Evolutionary conservation across 257 asterid species (phyloP).

Genomic region (Apocynum venetum): DNA sequence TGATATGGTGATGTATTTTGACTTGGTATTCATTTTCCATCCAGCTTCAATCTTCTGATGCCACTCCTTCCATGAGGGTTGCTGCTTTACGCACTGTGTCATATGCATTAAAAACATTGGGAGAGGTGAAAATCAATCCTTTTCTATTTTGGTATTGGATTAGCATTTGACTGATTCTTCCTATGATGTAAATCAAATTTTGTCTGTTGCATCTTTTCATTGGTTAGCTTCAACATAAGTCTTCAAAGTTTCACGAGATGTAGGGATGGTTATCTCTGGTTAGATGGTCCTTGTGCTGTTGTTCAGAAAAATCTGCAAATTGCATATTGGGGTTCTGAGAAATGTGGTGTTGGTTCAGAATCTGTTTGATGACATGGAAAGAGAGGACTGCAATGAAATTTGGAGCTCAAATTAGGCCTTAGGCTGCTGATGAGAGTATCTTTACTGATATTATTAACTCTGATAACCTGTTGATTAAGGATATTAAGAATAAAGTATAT

Average conservation of each 20-base stretch:
- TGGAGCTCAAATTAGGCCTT: neutral
- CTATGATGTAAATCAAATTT: neutral
- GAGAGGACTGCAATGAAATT: neutral
- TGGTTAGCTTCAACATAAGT: neutral
- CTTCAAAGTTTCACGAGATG: neutral
- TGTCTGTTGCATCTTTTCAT: neutral
- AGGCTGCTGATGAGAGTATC: neutral
- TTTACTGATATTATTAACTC: slow-evolving; percentile 2
- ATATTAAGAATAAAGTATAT: neutral
- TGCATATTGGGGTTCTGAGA: neutral
- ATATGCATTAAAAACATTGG: slow-evolving; percentile 78
- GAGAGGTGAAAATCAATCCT: slow-evolving; percentile 65
- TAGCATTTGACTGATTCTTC: slow-evolving; percentile 9
- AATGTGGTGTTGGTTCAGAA: neutral
- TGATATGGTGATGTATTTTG: neutral
- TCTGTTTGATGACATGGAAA: neutral
- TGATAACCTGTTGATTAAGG: neutral
- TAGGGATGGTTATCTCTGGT: neutral
- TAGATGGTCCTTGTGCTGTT: neutral
- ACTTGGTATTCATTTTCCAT: slow-evolving; percentile 21
- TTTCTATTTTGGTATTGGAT: neutral
- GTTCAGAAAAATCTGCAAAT: neutral
- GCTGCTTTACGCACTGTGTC: slow-evolving; percentile 82
- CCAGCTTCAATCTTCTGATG: slow-evolving; percentile 88
- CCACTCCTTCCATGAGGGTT: slow-evolving; percentile 83